Base-by-base conservation (phyloP, 805 yeast species). In the Kluyveromyces nonfermentans region DNA sequence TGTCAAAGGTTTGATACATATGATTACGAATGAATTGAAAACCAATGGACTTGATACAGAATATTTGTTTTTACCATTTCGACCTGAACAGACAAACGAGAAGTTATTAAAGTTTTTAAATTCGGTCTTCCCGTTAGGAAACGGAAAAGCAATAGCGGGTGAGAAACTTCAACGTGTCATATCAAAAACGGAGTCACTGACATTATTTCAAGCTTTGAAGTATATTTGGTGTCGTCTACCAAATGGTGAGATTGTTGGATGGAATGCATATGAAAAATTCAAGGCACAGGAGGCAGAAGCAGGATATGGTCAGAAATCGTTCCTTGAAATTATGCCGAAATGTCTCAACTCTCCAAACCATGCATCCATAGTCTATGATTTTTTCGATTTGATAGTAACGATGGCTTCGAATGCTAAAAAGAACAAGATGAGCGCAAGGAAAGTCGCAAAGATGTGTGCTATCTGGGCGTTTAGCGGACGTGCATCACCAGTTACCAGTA, bases 221-320 rank as follows among this genome's bases (percentile, higher is more conserved):
- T 88, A 85, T 64, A 69, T 86, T 37, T 88, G 97, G 97, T 77
- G 89, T 47, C 70, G 97, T 46, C 63, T 89, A 17, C 90, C 90
- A 7, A 82, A 80, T 44, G 75, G 77, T 47, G 86, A 88, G 50
- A 72, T 88, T 25, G 78, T 88, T 36, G 93, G 95, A 0, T 87
- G 95, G 95, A 82, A 80, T 44, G 78, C 86, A 0, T 88, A 88
- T 60, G 68, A 78, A 20, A 77, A 80, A 45, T 88, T 82, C 59
- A 80, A 74, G 51, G 68, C 73, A 18, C 67, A 74, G 40, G 95
- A 87, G 57, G 69, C 70, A 33, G 80, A 78, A 43, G 76, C 78
- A 1, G 75, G 77, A 6, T 85, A 70, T 55, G 88, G 93, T 1
- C 73, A 75, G 51, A 75, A 74, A 48, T 85, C 95, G 0, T 88